phyloP scores from a whole-genome alignment of 805 yeast genomes.

The Ogataea degrootiae region DNA sequence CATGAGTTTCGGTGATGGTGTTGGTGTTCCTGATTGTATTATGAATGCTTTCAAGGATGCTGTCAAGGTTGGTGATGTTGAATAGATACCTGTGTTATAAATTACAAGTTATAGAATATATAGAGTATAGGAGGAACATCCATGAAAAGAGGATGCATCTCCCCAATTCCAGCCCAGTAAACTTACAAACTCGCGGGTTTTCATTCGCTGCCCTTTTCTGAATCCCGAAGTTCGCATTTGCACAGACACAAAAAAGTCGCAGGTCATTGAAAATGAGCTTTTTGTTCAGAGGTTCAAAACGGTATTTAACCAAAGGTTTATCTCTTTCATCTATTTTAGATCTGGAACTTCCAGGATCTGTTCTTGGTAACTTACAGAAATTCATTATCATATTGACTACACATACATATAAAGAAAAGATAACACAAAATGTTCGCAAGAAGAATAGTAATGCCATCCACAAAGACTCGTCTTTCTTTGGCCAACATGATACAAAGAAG shows the following conservation, averaged over 20 bases:
- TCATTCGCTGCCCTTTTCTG: not conserved
- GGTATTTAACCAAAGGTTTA: too few species aligned
- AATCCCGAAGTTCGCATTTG: too few species aligned
- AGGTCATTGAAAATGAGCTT: too few species aligned
- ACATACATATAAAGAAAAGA: not conserved
- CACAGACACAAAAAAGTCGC: too few species aligned
- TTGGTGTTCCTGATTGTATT: constrained; percentile 88
- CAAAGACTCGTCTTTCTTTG: not conserved
- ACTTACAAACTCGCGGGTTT: not conserved
- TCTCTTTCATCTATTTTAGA: too few species aligned
- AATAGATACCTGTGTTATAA: not conserved
- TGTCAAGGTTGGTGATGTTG: constrained; percentile 16
- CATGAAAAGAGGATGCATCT: too few species aligned
- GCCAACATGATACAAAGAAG: constrained; percentile 5
- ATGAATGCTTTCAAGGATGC: constrained; percentile 60
- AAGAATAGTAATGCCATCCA: not conserved
- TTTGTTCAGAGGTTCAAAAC: too few species aligned
- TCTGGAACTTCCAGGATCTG: too few species aligned
- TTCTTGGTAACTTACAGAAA: not conserved
- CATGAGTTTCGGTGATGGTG: constrained; percentile 71
- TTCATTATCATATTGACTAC: not conserved
- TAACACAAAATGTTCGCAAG: constrained; percentile 1
- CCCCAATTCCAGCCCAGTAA: too few species aligned
- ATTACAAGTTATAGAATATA: too few species aligned
- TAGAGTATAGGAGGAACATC: too few species aligned